A percentile compares a stretch with the other conserved stretches of the same genome.
Evolutionary conservation across 2,329 filamentous ascomycete species (phyloP).

Genomic region (Calycina marina): DNA sequence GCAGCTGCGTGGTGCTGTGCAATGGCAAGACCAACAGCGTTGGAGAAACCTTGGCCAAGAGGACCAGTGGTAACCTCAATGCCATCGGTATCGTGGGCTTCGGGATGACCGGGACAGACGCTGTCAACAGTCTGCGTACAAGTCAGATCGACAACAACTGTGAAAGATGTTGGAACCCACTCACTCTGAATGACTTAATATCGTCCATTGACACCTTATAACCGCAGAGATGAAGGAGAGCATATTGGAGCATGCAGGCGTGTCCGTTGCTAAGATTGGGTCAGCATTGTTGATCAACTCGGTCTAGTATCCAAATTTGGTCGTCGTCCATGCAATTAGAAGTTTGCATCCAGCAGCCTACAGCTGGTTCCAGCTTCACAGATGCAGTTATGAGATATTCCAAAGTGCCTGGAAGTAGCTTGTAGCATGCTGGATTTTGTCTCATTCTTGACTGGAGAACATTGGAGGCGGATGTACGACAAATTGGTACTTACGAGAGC

Average conservation of each 20-base stretch:
- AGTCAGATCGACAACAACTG: constrained; percentile 4
- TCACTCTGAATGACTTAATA: constrained; percentile 89
- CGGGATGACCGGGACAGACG: constrained; percentile 92
- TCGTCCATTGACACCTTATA: constrained; percentile 79
- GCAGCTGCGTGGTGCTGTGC: constrained; percentile 85
- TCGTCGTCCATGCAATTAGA: background rate
- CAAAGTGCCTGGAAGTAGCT: background rate
- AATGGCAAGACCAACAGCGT: constrained; percentile 95
- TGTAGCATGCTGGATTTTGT: too few species aligned
- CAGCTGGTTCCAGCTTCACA: too few species aligned
- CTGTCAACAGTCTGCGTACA: constrained; percentile 34
- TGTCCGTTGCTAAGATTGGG: constrained; percentile 66
- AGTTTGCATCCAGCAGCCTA: too few species aligned
- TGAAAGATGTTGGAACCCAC: constrained; percentile 21
- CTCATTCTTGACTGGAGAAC: too few species aligned
- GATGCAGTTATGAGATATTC: too few species aligned
- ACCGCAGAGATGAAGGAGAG: constrained; percentile 90
- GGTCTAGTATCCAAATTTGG: background rate
- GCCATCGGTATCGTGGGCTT: constrained; percentile 91
- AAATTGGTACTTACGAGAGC: constrained; percentile 65
- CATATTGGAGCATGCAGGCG: constrained; percentile 99
- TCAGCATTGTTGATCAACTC: background rate
- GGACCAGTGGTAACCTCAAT: constrained; percentile 97
- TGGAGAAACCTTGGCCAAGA: constrained; percentile 92
- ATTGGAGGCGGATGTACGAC: background rate